Evolutionary conservation across 345 rosid species (phyloP), one percentile per base, ranked within the genome.

Genomic region (Gossypium bickii): DNA sequence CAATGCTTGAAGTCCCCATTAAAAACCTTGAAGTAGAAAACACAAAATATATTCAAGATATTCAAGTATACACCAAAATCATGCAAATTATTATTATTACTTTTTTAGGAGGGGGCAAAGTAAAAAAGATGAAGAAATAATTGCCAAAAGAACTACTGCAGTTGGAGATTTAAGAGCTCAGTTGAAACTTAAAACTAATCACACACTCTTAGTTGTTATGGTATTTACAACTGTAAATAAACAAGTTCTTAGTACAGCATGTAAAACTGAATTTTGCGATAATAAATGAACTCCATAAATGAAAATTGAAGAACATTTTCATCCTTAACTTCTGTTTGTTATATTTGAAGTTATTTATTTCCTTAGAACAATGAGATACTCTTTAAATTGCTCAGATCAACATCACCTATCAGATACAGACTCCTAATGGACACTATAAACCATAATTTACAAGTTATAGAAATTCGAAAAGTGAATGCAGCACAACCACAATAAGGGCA

Each of bases 1-100:
- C 98, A 72, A 94, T 85, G 85, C 92, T 91, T 79, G 89, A 86
- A 79, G 95, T 98, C 69, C 98, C 98, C 72, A 87, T 79, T 74
- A 94, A 87, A 91, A 94, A 92, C 89, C 95, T 92, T 75, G 43
- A 72, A 56, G 20, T 13, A 61, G 49, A 18, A 77, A 48, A 65
- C 3, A 25, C 49, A 82, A 53, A 22, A 58, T 41, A 34, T 34
- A 34, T 34, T 34, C 41, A 34, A 34, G 41, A 47, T 51, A 44
- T 9, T 62, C 64, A 45, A 61, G 53, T n/a, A 63, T 41, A 25
- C 53, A 55, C 12, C n/a, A 24, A 67, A 34, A 34, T 34, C 41
- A 34, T 5, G 41, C 41, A 34, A 34, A 34, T 4, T 34, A 34
- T 34, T 34, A 34, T 34, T 34, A 4, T 34, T 34, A 34, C 38